Conservation (phyloP, 1,284 basidiomycete species). For the Agaricales sp. region DNA sequence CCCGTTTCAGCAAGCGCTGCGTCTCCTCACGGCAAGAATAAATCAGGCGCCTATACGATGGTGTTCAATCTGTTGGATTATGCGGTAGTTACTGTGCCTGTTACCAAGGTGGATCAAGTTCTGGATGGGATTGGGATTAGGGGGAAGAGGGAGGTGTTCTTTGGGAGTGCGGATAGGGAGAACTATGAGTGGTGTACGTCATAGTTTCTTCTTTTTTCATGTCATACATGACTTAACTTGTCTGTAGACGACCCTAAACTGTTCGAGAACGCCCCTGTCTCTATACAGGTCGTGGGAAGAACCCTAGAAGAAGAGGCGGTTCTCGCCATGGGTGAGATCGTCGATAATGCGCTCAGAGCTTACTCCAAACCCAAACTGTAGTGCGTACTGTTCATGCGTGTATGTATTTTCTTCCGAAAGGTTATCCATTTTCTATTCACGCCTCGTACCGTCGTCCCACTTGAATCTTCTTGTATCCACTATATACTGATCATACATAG, state of each 20-base stretch:
- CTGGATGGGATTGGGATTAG: slow-evolving; percentile 27
- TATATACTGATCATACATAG: too few species aligned
- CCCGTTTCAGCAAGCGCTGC: slow-evolving; percentile 43
- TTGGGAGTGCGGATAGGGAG: slow-evolving; percentile 33
- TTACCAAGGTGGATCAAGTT: slow-evolving; percentile 41
- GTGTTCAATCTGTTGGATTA: slow-evolving; percentile 66
- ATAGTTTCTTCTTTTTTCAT: slow-evolving; percentile 1
- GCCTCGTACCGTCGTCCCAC: too few species aligned
- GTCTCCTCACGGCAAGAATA: slow-evolving; percentile 40
- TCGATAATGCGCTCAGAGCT: slow-evolving; percentile 34
- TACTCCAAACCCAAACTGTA: background rate
- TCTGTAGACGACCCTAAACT: slow-evolving; percentile 44
- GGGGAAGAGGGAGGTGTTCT: slow-evolving; percentile 30
- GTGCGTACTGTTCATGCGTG: too few species aligned
- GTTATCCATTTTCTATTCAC: too few species aligned
- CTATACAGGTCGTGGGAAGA: slow-evolving; percentile 59
- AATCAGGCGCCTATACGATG: slow-evolving; percentile 44
- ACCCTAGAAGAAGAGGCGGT: slow-evolving; percentile 70
- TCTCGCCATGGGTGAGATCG: slow-evolving; percentile 50
- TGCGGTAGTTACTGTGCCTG: slow-evolving; percentile 57
- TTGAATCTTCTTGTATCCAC: too few species aligned
- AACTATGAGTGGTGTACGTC: slow-evolving; percentile 48
- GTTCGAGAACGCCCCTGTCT: slow-evolving; percentile 52
- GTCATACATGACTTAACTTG: slow-evolving; percentile 3
- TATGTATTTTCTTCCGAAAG: too few species aligned